These are phyloP conservation scores for Cladosporium halotolerans DNA, from an alignment of 2,329 filamentous ascomycete genomes.

Conservation along the genomic window DNA sequence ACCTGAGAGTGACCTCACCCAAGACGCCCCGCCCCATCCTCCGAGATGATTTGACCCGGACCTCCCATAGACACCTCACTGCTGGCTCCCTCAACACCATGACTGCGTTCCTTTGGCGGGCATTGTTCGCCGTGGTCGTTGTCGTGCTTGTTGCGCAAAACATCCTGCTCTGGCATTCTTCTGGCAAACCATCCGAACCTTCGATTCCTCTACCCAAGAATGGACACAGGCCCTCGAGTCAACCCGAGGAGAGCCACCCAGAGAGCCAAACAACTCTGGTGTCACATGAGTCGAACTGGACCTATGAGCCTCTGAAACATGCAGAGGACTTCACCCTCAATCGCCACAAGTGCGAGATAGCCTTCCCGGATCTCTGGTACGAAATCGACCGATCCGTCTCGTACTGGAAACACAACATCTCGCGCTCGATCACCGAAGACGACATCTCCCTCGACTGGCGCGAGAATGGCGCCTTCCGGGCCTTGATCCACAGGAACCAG, in stretches of 20 bases:
- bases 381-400: slow-evolving; percentile 25
- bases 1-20: no score
- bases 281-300: not conserved
- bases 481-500: slow-evolving; percentile 27
- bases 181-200: not conserved
- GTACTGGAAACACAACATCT: slow-evolving; percentile 17
- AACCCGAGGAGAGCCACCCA: not conserved
- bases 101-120: slow-evolving; percentile 8
- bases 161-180: slow-evolving; percentile 7
- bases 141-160: slow-evolving; percentile 5
- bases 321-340: slow-evolving; percentile 17
- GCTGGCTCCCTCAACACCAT: not conserved
- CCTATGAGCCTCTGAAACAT: slow-evolving; percentile 10
- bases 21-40: no score
- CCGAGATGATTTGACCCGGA: no score
- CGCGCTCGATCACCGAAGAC: slow-evolving; percentile 16
- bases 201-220: not conserved
- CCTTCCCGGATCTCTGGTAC: slow-evolving; percentile 24
- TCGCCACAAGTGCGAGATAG: slow-evolving; percentile 19
- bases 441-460: slow-evolving; percentile 22
- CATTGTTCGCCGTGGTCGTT: not conserved
- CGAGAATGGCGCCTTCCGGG: slow-evolving; percentile 22
- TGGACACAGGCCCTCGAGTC: not conserved
- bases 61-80: not conserved
- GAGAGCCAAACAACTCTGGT: not conserved